Base-by-base conservation (phyloP, 371 early-diverging fungal genomes). In the Actinomortierella ambigua region DNA sequence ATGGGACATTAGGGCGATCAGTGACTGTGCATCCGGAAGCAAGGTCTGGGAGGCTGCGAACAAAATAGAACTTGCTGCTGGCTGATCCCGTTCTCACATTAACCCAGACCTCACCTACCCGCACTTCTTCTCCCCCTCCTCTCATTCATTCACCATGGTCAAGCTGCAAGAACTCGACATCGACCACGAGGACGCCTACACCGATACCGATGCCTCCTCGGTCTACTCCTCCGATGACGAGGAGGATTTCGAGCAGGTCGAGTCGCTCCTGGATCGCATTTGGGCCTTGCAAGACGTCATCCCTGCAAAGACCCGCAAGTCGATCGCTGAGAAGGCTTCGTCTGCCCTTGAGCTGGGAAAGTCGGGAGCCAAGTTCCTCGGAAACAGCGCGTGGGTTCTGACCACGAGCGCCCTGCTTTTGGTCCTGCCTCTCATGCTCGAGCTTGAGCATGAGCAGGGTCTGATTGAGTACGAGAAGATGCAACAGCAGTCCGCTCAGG, bases 381-480 rank as follows among this genome's bases (percentile, higher is more conserved):
- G 92, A 44, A 89, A 89, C 79, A 79, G 88, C 42, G 89, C 89
- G 23, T 93, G 93, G 93, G 87, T 93, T n/a, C 75, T 91, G 14
- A 88, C 91, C 22, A 93, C 92, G 9, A 87, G 86, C 53, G 91
- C 90, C 69, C 69, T 95, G 29, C 80, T 90, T 26, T 78, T 90
- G 49, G 86, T 94, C 34, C 77, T 94, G 52, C 91, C 91, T 26
- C 79, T 90, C 53, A 88, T 87, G 41, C 76, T 90, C 52, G 92
- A 90, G 76, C 79, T 89, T 29, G 92, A 91, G 73, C 88, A 88
- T 54, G 90, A 90, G 48, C 86, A 88, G 68, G 88, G 88, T 55
- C 80, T 92, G 81, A 82, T 85, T 75, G 88, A 90, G 77, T 90
- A 88, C 77, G 93, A 91, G 66, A 81, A 82, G 83, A 84, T 85